Conservation (phyloP, 495 filamentous ascomycete genomes). For the Penicillium ochrochloron region DNA sequence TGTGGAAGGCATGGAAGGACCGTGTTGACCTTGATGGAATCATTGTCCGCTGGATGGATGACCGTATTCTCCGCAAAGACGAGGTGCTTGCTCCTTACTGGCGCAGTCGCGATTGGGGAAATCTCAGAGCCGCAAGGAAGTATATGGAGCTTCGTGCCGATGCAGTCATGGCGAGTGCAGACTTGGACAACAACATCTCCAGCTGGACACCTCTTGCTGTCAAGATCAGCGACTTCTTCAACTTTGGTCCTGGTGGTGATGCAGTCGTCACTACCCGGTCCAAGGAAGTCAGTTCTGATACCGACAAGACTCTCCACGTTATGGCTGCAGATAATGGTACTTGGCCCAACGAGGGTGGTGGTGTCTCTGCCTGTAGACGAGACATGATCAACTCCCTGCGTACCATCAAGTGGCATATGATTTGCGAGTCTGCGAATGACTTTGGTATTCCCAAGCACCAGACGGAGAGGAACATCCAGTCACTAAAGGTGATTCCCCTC, state of each 20-base stretch:
- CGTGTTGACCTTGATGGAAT: constrained; percentile 61
- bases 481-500: constrained; percentile 66
- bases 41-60: constrained; percentile 67
- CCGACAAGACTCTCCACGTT: constrained; percentile 60
- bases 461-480: constrained; percentile 68
- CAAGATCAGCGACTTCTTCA: constrained; percentile 65
- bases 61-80: constrained; percentile 60
- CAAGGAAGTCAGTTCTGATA: constrained; percentile 53
- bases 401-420: constrained; percentile 68
- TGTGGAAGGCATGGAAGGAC: constrained; percentile 71
- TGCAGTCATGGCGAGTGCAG: constrained; percentile 63
- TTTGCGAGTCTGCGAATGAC: constrained; percentile 69
- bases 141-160: constrained; percentile 61
- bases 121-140: constrained; percentile 56
- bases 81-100: constrained; percentile 61
- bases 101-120: constrained; percentile 58
- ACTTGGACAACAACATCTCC: constrained; percentile 62
- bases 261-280: constrained; percentile 49
- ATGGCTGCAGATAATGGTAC: constrained; percentile 67
- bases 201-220: constrained; percentile 64
- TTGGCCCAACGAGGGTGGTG: constrained; percentile 70
- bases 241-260: constrained; percentile 68
- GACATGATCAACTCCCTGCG: constrained; percentile 68
- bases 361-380: constrained; percentile 69
- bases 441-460: constrained; percentile 69